These are phyloP conservation scores for Wickerhamomyces chambardii DNA, from an alignment of 805 yeast genomes.

Conservation along the genomic window DNA sequence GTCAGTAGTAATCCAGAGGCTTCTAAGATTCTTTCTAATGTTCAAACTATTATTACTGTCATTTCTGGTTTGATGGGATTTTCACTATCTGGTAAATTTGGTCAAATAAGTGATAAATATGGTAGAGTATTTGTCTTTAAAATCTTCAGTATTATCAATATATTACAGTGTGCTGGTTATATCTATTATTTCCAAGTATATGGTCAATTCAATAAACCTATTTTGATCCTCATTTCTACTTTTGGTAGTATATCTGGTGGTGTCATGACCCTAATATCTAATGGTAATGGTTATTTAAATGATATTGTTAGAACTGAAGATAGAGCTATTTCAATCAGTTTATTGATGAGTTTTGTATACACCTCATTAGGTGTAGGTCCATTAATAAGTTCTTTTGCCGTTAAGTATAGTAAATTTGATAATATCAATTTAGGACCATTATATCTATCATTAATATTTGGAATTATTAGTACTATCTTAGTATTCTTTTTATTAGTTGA, in stretches of 20 bases:
- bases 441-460: constrained; percentile 4
- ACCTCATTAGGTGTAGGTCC: constrained; percentile 15
- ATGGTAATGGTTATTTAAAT: constrained; percentile 14
- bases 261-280: constrained; percentile 14
- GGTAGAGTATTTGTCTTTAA: constrained; percentile 15
- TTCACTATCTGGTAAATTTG: constrained; percentile 12
- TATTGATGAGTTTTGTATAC: constrained; percentile 15
- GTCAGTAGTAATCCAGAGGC: constrained; percentile 2
- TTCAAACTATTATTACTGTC: constrained; percentile 9
- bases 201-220: constrained; percentile 1
- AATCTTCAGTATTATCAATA: constrained; percentile 8
- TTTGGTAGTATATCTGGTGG: constrained; percentile 13
- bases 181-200: constrained; percentile 6
- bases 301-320: constrained; percentile 10
- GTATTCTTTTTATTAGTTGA: constrained; percentile 4
- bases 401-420: constrained; percentile 1
- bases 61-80: constrained; percentile 14
- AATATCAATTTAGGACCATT: constrained; percentile 3
- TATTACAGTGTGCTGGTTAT: constrained; percentile 4
- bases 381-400: constrained; percentile 11
- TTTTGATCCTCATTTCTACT: constrained; percentile 6
- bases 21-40: constrained; percentile 8
- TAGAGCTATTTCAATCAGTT: constrained; percentile 9
- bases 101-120: constrained; percentile 13
- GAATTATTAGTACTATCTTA: constrained; percentile 1